Percentiles rank a stretch among this genome's conserved stretches.
phyloP scores from a whole-genome alignment of 2,329 filamentous ascomycete genomes.

The Beauveria australis region DNA sequence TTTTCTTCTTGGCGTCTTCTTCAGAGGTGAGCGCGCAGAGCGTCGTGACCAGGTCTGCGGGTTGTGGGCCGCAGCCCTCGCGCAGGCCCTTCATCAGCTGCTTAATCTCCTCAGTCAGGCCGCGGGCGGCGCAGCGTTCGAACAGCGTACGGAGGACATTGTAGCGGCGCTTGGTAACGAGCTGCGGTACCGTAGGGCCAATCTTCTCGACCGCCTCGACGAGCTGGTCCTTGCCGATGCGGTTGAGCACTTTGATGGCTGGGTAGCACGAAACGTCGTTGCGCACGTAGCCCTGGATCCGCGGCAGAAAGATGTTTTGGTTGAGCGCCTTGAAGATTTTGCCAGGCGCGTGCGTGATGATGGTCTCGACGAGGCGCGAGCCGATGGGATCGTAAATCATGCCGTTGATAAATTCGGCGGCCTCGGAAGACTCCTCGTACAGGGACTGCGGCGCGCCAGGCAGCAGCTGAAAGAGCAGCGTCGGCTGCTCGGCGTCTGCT shows the following conservation, averaged over 20 bases:
- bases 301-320: constrained; percentile 67
- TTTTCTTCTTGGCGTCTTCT: constrained; percentile 24
- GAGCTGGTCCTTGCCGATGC: constrained; percentile 81
- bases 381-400: constrained; percentile 87
- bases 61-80: constrained; percentile 38
- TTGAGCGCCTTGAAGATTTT: constrained; percentile 89
- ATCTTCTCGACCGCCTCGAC: constrained; percentile 64
- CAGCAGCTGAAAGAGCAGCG: constrained; percentile 68
- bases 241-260: constrained; percentile 71
- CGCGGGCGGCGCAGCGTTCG: constrained; percentile 69
- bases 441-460: constrained; percentile 67
- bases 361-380: constrained; percentile 79
- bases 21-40: constrained; percentile 39
- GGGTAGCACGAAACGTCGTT: constrained; percentile 90
- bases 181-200: constrained; percentile 59
- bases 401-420: constrained; percentile 70
- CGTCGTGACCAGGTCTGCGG: constrained; percentile 39
- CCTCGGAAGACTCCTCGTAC: constrained; percentile 62
- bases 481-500: constrained; percentile 27
- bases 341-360: constrained; percentile 71
- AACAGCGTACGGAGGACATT: constrained; percentile 75
- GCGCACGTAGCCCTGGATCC: constrained; percentile 71
- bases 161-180: constrained; percentile 69
- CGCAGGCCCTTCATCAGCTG: constrained; percentile 39
- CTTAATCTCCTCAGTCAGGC: constrained; percentile 44